These are phyloP conservation scores for Penicillium steckii DNA, from an alignment of 495 filamentous ascomycete genomes.

Conservation along the genomic window DNA sequence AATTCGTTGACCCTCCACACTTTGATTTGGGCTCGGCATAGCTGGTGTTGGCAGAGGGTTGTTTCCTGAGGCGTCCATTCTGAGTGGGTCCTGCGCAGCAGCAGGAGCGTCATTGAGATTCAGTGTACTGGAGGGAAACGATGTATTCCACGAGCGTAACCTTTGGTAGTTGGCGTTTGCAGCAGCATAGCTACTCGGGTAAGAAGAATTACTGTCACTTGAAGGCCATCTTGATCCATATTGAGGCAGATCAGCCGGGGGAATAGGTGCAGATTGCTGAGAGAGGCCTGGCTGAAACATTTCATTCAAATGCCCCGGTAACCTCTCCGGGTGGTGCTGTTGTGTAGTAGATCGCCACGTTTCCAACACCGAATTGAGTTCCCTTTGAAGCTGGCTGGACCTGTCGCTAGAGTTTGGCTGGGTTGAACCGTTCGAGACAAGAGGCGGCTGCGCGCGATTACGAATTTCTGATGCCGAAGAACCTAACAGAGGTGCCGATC, in stretches of 20 bases:
- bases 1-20: too few relatives aligned
- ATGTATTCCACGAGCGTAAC: background rate
- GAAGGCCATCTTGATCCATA: background rate
- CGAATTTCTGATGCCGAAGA: conserved; percentile 7
- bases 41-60: background rate
- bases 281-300: background rate
- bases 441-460: conserved; percentile 7
- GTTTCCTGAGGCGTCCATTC: background rate
- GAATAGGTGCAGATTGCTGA: background rate
- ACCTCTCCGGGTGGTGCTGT: too few relatives aligned
- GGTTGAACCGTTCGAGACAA: background rate
- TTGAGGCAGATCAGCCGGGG: background rate
- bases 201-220: background rate
- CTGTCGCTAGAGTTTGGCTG: background rate
- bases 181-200: background rate
- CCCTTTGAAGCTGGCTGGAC: background rate
- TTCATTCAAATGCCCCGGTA: background rate
- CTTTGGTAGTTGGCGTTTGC: background rate
- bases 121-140: background rate
- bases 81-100: background rate
- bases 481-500: background rate
- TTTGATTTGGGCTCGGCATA: too few relatives aligned
- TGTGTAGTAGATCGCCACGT: background rate
- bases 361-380: background rate
- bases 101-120: background rate